Evolutionary conservation across 2,329 filamentous ascomycete species (phyloP), one percentile per base, ranked within the genome.

Genomic region (Neonectria hederae): DNA sequence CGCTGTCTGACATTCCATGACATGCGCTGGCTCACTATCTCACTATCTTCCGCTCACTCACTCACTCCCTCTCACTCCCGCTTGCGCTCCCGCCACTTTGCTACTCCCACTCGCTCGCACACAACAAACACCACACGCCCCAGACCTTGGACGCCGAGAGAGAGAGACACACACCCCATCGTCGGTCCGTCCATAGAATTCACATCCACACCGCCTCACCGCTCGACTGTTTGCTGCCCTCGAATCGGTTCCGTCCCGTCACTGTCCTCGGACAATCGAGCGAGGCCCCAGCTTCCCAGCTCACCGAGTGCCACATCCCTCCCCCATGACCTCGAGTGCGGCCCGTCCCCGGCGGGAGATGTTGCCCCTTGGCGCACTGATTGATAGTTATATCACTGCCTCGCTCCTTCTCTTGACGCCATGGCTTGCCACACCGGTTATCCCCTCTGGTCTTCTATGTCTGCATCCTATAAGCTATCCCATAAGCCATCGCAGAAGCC

Each of bases 231-330:
- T 66, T 57, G 62, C 53, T 66, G 48, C 59, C 59, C 63, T 72
- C 59, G 57, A 65, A 56, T 59, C 59, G 38, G 38, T 42, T 42
- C 38, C 38, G 38, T 42, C 13, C 38, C 38, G 38, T 42, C 9
- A 8, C 38, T 66, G 51, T 53, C 66, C 54, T 35, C 63, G 67
- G 63, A 59, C 65, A 70, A 69, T 69, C 57, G 68, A 70, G 63
- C 57, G 28, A 28, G 28, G 8, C 53, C 55, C 66, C 67, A 65
- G 61, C 63, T 62, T 63, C 65, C 67, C 46, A 62, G 67, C 64
- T 72, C 71, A 72, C 72, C 67, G 67, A 72, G 72, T 74, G 72
- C 71, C 72, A 74, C 71, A 71, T 73, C 70, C 71, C 67, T 66
- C 63, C 46, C 68, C 69, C 71, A 73, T 73, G 71, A 73, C 71